Conservation (phyloP, 768 basidiomycete species). For the Suillus cothurnatus region DNA sequence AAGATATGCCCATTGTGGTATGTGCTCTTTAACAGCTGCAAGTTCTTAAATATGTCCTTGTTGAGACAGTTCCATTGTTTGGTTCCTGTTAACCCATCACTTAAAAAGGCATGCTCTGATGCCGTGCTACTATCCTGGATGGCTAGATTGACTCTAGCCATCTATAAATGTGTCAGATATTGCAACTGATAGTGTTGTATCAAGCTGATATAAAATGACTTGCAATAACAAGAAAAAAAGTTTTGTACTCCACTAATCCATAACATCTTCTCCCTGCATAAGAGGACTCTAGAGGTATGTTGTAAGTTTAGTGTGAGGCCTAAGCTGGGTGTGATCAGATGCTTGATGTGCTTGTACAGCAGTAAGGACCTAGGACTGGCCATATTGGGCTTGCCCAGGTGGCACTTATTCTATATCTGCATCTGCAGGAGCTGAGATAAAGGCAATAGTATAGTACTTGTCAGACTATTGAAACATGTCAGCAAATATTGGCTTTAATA, state of each 20-base stretch:
- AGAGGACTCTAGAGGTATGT: conserved; percentile 9
- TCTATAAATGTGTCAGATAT: conserved; percentile 21
- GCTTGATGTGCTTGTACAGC: conserved; percentile 2
- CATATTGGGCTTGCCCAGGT: background rate
- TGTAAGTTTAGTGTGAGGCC: background rate
- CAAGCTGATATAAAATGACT: conserved; percentile 1
- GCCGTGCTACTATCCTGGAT: conserved; percentile 29
- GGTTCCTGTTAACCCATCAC: conserved; percentile 28
- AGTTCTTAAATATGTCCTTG: conserved; percentile 25
- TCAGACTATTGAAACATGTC: background rate
- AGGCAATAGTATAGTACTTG: background rate
- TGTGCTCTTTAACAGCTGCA: conserved; percentile 25
- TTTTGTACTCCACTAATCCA: conserved; percentile 10
- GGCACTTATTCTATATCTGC: background rate
- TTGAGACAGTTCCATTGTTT: conserved; percentile 20
- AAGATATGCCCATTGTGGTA: conserved; percentile 31
- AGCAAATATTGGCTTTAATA: background rate
- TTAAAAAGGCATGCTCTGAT: conserved; percentile 31
- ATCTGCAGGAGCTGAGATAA: background rate
- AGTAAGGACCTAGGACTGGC: background rate
- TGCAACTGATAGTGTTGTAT: background rate
- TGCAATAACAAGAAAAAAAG: conserved; percentile 8
- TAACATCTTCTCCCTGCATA: conserved; percentile 1
- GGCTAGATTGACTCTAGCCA: conserved; percentile 21
- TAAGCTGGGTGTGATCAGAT: background rate